Evolutionary conservation across 805 yeast species (phyloP), one percentile per base, ranked within the genome.

Genomic region (Suhomyces sp.): DNA sequence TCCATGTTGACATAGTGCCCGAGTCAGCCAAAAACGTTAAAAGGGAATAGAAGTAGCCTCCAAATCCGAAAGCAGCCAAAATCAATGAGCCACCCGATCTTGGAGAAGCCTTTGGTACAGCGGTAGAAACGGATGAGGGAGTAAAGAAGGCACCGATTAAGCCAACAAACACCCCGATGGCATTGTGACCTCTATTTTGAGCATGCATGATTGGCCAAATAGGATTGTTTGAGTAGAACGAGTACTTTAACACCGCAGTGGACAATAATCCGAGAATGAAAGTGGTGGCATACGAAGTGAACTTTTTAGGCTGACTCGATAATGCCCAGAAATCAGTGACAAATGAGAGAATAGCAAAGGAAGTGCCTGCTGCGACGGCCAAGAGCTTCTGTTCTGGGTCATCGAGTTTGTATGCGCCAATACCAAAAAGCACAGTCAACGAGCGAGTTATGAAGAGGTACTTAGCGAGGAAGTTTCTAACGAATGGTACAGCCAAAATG

Each of bases 201-300:
- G 77, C 77, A 65, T 91, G 85, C 92, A 94, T 85, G 47, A 92
- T 87, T 25, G 98, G 96, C 99, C 99, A 94, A 46, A 91, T 75
- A 37, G 99, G 99, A 65, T 94, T 94, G 64, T 92, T 92, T 2
- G 98, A 83, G 70, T 81, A 87, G 60, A 78, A 81, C 8, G 86
- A 81, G 71, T 80, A 87, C 64, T 94, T 94, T 17, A 89, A 75
- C 27, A 89, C 80, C 0, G 91, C 81, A 1, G 97, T 83, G 4
- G 83, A 66, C 43, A 88, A 74, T 53, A 94, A 76, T 15, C 99
- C 99, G 24, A 87, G 54, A 1, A 83, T 65, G 57, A 86, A 84
- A 2, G 92, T 75, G 3, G 83, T 64, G 4, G 83, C 73, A 57
- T 80, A 82, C 43, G 78, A 77, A 48, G 72, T 66, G 57, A 66